These are phyloP conservation scores for Trichoderma sp. DNA, from an alignment of 2,329 filamentous ascomycete species.

Conservation along the genomic window DNA sequence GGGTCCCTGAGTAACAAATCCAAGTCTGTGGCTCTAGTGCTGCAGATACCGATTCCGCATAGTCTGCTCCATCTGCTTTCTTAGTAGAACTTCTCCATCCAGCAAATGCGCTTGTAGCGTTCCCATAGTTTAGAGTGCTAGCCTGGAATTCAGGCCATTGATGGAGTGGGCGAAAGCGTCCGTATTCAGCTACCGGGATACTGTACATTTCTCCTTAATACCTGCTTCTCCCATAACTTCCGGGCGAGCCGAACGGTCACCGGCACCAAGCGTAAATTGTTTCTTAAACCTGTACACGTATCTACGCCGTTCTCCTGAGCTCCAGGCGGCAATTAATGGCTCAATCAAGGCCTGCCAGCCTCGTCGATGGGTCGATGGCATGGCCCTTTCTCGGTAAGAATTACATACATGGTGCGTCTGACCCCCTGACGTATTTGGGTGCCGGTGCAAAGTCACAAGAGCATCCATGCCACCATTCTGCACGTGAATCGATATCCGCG, in stretches of 20 bases:
- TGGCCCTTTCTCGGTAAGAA: not conserved
- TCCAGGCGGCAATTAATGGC: not conserved
- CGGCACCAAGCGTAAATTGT: not conserved
- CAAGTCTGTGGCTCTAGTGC: not conserved
- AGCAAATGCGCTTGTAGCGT: not conserved
- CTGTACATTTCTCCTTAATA: not conserved
- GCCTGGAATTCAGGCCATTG: not conserved
- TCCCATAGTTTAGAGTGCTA: not conserved
- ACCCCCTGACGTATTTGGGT: not conserved
- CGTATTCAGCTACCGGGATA: not conserved
- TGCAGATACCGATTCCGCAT: not conserved
- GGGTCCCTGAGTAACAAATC: not conserved
- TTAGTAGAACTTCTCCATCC: not conserved
- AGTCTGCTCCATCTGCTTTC: not conserved
- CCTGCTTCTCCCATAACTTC: not conserved
- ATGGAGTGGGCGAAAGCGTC: not conserved
- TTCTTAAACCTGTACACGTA: not conserved
- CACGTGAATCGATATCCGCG: slow-evolving; percentile 1
- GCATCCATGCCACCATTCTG: not conserved
- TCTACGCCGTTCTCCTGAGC: not conserved
- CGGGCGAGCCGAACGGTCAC: not conserved
- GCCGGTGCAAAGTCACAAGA: not conserved
- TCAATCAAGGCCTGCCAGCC: not conserved
- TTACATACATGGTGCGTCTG: not conserved
- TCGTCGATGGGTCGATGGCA: not conserved